A percentile compares a stretch with the other conserved stretches of the same genome.
These are phyloP conservation scores for Lignosus rhinocerotis DNA, from an alignment of 1,284 basidiomycete species.

Conservation along the genomic window DNA sequence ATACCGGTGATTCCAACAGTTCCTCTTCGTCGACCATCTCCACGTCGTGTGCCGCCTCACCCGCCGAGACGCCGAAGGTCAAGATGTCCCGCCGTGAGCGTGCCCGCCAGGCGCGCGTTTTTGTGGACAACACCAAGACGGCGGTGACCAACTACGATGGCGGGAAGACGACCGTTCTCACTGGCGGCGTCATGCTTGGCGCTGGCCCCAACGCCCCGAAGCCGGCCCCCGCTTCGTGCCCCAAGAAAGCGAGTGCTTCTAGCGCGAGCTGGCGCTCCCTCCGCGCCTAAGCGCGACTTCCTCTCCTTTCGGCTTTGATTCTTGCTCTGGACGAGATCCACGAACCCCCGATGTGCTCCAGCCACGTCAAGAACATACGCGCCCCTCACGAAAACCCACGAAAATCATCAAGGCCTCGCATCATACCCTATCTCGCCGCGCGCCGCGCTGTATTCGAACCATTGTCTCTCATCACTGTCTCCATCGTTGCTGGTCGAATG, in stretches of 20 bases:
- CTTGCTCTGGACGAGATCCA: slow-evolving; percentile 29
- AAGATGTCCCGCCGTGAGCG: slow-evolving; percentile 67
- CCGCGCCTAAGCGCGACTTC: slow-evolving; percentile 34
- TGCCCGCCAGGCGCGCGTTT: slow-evolving; percentile 65
- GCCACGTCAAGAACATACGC: slow-evolving; percentile 27
- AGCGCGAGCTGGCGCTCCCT: slow-evolving; percentile 50
- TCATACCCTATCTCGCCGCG: slow-evolving; percentile 32
- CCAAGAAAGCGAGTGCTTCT: slow-evolving; percentile 29
- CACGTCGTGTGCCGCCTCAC: slow-evolving; percentile 32
- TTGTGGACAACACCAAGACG: slow-evolving; percentile 67
- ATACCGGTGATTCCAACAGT: slow-evolving; percentile 39
- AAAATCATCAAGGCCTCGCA: slow-evolving; percentile 23
- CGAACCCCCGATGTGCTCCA: slow-evolving; percentile 25
- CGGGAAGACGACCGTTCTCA: slow-evolving; percentile 81
- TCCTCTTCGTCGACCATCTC: slow-evolving; percentile 41
- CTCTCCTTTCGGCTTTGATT: slow-evolving; percentile 28
- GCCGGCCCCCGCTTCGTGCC: slow-evolving; percentile 27
- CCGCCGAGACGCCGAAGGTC: slow-evolving; percentile 34
- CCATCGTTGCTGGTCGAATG: slow-evolving; percentile 35
- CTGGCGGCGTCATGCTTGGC: slow-evolving; percentile 83
- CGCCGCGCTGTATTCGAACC: slow-evolving; percentile 30
- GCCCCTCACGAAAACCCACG: slow-evolving; percentile 31
- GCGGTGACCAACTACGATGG: slow-evolving; percentile 82
- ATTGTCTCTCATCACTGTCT: slow-evolving; percentile 27
- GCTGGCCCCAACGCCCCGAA: slow-evolving; percentile 37